Conservation (phyloP, 1,284 basidiomycete genomes). For the Tylopilus sp. region DNA sequence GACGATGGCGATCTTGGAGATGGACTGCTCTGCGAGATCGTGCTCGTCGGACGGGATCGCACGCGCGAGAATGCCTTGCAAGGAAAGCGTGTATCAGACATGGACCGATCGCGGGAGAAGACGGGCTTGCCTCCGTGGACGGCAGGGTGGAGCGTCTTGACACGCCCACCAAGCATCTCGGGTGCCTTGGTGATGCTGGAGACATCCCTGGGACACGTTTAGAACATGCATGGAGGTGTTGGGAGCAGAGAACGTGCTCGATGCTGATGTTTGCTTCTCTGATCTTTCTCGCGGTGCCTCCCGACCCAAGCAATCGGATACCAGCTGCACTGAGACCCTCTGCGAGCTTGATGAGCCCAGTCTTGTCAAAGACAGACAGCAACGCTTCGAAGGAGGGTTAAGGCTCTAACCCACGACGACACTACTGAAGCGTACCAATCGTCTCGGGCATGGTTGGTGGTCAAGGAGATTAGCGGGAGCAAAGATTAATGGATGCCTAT, state of each 20-base stretch:
- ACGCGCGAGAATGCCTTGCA: conserved; percentile 82
- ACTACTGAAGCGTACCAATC: conserved; percentile 23
- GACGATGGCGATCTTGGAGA: conserved; percentile 89
- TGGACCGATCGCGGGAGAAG: background rate
- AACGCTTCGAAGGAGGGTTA: conserved; percentile 55
- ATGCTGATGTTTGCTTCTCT: conserved; percentile 91
- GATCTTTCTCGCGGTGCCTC: conserved; percentile 97
- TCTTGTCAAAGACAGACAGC: conserved; percentile 97
- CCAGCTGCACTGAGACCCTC: conserved; percentile 78
- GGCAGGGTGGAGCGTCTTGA: conserved; percentile 99
- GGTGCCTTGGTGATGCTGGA: conserved; percentile 97
- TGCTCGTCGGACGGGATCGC: conserved; percentile 82
- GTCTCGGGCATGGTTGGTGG: conserved; percentile 25
- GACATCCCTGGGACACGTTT: conserved; percentile 75
- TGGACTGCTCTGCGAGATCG: conserved; percentile 78
- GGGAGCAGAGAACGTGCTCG: conserved; percentile 54
- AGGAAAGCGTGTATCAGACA: conserved; percentile 5
- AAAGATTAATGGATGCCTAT: conserved; percentile 15
- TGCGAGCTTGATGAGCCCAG: conserved; percentile 86
- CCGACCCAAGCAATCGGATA: conserved; percentile 89
- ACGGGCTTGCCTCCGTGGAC: conserved; percentile 84
- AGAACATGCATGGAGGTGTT: conserved; percentile 4
- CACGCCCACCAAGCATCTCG: conserved; percentile 98
- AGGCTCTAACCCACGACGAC: background rate
- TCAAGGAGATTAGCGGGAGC: conserved; percentile 14